A percentile compares a stretch with the other conserved stretches of the same genome.
These are phyloP conservation scores for Inonotus obliquus DNA, from an alignment of 1,284 basidiomycete species.

Conservation along the genomic window DNA sequence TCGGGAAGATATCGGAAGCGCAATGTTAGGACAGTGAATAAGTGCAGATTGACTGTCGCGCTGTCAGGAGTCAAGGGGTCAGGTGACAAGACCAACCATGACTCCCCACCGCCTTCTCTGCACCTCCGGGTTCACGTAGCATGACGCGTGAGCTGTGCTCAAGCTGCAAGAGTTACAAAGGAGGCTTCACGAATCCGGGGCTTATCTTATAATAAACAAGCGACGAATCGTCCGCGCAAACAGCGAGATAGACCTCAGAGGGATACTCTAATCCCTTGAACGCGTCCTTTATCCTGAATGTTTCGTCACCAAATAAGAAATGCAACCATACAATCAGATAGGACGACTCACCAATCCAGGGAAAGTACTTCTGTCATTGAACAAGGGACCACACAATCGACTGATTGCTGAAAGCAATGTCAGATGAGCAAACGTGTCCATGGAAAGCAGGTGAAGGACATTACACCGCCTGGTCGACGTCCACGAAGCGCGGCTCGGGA, in stretches of 20 bases:
- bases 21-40: not conserved
- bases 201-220: conserved; percentile 80
- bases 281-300: conserved; percentile 48
- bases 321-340: conserved; percentile 12
- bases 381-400: conserved; percentile 56
- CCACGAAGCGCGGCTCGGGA: conserved; percentile 57
- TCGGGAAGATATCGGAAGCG: not conserved
- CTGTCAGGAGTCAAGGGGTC: not conserved
- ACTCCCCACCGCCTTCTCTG: too few relatives aligned
- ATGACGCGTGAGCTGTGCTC: too few relatives aligned
- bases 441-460: conserved; percentile 20
- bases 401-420: not conserved
- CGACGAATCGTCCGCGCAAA: conserved; percentile 71
- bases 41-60: not conserved
- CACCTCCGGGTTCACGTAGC: too few relatives aligned
- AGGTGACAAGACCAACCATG: not conserved
- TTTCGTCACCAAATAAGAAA: not conserved
- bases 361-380: conserved; percentile 61
- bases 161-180: conserved; percentile 35
- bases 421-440: not conserved
- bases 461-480: conserved; percentile 48
- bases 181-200: conserved; percentile 68
- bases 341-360: conserved; percentile 32
- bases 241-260: conserved; percentile 59
- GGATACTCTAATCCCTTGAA: conserved; percentile 47